Evolutionary conservation across 169 alveolate genomes (phyloP).

Genomic region (Plasmodium fragile): DNA sequence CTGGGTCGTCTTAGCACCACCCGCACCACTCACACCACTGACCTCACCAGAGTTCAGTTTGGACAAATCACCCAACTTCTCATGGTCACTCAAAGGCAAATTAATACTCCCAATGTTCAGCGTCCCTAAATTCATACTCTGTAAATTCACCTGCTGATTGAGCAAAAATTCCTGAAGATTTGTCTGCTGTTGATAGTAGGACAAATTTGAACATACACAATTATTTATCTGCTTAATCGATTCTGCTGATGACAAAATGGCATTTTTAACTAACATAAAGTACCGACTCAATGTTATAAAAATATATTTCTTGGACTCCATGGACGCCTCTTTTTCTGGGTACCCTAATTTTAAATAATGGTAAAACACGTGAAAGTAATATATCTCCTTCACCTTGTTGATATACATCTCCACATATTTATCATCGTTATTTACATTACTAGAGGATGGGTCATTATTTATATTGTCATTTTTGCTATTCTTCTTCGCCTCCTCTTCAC

Average conservation of each 20-base stretch:
- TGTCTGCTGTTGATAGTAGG: conserved; percentile 57
- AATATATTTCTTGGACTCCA: conserved; percentile 71
- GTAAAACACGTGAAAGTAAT: conserved; percentile 70
- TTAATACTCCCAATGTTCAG: conserved; percentile 31
- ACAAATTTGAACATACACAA: conserved; percentile 62
- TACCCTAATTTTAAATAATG: conserved; percentile 72
- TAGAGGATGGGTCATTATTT: neutral
- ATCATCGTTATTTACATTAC: conserved; percentile 7
- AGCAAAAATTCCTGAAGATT: conserved; percentile 57
- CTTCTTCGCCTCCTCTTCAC: neutral
- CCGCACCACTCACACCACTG: neutral
- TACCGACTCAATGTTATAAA: conserved; percentile 52
- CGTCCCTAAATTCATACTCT: conserved; percentile 21
- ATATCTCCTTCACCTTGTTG: conserved; percentile 69
- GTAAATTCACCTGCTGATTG: conserved; percentile 34
- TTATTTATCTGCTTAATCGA: conserved; percentile 64
- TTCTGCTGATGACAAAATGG: conserved; percentile 64
- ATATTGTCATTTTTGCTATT: neutral
- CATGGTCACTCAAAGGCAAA: conserved; percentile 26
- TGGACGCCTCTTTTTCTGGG: conserved; percentile 72
- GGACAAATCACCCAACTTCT: conserved; percentile 31
- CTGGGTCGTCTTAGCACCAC: neutral
- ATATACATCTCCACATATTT: conserved; percentile 64
- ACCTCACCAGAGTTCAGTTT: conserved; percentile 3
- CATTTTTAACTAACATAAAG: conserved; percentile 57